A percentile compares a stretch with the other conserved stretches of the same genome.
These are phyloP conservation scores for Bothriochloa decipiens DNA, from an alignment of 176 grass and related monocot species.

Conservation along the genomic window DNA sequence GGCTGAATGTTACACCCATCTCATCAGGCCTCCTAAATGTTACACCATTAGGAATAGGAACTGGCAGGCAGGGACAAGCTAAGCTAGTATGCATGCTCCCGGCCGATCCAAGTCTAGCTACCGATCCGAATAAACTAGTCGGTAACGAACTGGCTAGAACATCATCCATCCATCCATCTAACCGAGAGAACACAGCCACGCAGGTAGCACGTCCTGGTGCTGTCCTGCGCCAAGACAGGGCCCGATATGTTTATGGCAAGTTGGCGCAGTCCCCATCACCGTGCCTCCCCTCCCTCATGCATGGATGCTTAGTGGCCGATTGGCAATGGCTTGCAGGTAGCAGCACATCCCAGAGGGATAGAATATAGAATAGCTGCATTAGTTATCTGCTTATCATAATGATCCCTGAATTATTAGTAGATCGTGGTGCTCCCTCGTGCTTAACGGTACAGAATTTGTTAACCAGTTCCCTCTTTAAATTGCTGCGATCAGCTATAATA, in stretches of 20 bases:
- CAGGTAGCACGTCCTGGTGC: constrained; percentile 51
- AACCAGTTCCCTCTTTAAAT: constrained; percentile 17
- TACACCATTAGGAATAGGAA: background rate
- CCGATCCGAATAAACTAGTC: background rate
- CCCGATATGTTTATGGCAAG: constrained; percentile 24
- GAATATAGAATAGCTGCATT: background rate
- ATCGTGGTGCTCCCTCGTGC: constrained; percentile 48
- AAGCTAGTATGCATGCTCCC: constrained; percentile 23
- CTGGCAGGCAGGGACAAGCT: background rate
- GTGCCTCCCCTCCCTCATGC: constrained; percentile 29
- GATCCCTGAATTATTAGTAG: constrained; percentile 49
- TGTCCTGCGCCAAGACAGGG: constrained; percentile 39
- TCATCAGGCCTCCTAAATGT: background rate
- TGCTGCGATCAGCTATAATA: constrained; percentile 4
- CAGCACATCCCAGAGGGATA: constrained; percentile 27
- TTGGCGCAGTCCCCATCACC: constrained; percentile 42
- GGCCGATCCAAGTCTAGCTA: background rate
- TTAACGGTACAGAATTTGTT: constrained; percentile 40
- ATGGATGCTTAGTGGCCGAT: constrained; percentile 14
- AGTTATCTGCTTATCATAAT: constrained; percentile 4
- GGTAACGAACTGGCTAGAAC: constrained; percentile 15
- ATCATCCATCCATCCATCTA: background rate
- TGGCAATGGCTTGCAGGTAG: constrained; percentile 26
- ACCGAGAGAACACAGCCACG: constrained; percentile 6
- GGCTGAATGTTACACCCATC: background rate